Conservation (phyloP, 768 basidiomycete species). For the Cystobasidium ongulense region DNA sequence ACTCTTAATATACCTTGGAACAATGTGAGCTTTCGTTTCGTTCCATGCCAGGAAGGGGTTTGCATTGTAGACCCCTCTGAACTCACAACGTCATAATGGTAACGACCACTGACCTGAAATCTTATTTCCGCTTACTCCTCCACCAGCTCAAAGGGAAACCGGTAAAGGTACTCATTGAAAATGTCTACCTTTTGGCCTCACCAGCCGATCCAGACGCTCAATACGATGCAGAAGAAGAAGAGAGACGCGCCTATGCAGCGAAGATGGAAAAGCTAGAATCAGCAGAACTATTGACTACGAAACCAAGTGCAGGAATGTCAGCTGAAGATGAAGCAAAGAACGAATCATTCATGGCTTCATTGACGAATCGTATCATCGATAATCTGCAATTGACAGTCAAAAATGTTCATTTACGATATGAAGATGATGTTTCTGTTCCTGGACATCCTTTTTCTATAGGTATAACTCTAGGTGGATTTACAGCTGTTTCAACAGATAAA, state of each 20-base stretch:
- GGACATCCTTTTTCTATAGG: conserved; percentile 96
- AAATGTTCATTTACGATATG: conserved; percentile 93
- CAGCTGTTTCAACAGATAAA: conserved; percentile 77
- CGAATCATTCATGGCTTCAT: conserved; percentile 73
- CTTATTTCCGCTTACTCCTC: not conserved
- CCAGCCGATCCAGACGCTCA: conserved; percentile 53
- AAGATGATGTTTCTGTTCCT: conserved; percentile 87
- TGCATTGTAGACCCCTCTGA: too few relatives aligned
- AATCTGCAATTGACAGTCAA: conserved; percentile 71
- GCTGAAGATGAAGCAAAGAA: conserved; percentile 56
- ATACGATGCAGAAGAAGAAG: conserved; percentile 74
- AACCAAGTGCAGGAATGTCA: conserved; percentile 35
- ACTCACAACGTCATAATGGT: too few relatives aligned
- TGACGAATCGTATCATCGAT: conserved; percentile 83
- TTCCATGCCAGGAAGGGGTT: too few relatives aligned
- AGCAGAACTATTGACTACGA: conserved; percentile 60
- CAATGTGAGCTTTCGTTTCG: not conserved
- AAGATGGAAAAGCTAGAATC: conserved; percentile 82
- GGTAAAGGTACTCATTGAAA: conserved; percentile 80
- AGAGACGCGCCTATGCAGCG: conserved; percentile 65
- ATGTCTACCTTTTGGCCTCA: conserved; percentile 86
- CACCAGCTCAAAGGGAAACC: conserved; percentile 59
- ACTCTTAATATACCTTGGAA: conserved; percentile 77
- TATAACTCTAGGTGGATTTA: conserved; percentile 75
- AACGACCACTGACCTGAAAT: too few relatives aligned